phyloP scores from a whole-genome alignment of 2,329 filamentous ascomycete species.

The Pseudogymnoascus sp. region DNA sequence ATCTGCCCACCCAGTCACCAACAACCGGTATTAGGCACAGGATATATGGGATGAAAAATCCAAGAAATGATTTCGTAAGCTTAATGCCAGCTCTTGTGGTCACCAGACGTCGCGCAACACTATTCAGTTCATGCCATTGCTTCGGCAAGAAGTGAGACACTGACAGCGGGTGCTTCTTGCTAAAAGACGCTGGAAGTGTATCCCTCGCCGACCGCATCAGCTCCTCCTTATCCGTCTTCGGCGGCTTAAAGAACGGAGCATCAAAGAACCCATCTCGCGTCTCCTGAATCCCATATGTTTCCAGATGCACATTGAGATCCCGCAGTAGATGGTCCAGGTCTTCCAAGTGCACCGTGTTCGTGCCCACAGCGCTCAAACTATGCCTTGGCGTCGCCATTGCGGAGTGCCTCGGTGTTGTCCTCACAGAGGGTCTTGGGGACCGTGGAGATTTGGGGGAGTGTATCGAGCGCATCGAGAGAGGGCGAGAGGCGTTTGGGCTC shows the following conservation, averaged over 20 bases:
- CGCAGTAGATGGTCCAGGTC: constrained; percentile 25
- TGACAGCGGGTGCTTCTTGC: constrained; percentile 37
- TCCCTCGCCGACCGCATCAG: constrained; percentile 34
- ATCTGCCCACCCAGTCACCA: constrained; percentile 42
- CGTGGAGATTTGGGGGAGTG: constrained; percentile 12
- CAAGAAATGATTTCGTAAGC: constrained; percentile 44
- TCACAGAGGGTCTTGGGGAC: background rate
- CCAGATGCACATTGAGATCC: constrained; percentile 28
- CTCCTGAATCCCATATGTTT: constrained; percentile 36
- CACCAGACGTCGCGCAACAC: constrained; percentile 33
- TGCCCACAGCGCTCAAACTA: background rate
- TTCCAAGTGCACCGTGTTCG: background rate
- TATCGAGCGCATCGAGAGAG: constrained; percentile 14
- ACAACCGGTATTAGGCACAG: constrained; percentile 44
- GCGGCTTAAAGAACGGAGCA: constrained; percentile 34
- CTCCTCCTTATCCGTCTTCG: constrained; percentile 30
- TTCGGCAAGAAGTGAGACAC: constrained; percentile 37
- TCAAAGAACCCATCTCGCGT: constrained; percentile 37
- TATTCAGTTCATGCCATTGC: constrained; percentile 37
- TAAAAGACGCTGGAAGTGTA: constrained; percentile 39
- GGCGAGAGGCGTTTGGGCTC: constrained; percentile 21
- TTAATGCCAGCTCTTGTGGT: constrained; percentile 44
- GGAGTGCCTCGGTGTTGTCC: background rate
- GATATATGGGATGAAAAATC: constrained; percentile 47
- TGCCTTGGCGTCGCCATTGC: background rate